Base-by-base conservation (phyloP, 768 basidiomycete species). In the Boletus reticuloceps region DNA sequence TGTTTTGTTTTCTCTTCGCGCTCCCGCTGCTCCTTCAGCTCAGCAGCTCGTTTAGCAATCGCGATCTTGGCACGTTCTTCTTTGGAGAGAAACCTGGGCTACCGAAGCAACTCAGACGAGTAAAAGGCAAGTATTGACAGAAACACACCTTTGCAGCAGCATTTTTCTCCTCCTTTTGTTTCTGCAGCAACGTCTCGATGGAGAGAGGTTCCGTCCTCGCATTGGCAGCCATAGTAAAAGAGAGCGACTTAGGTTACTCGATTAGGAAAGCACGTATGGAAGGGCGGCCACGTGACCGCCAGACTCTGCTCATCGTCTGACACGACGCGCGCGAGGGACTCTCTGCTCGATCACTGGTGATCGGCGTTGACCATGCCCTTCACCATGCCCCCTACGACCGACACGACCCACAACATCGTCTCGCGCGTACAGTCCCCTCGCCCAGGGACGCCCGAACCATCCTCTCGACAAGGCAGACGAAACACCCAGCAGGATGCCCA, bases 1-100 rank as follows among this genome's bases (percentile, higher is more conserved):
- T 71, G 68, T 58, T 78, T 79, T 6, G 83, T 55, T 7, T 73
- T 74, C 44, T 92, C 88, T 19, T 88, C 86, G 47, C 77, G 80
- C 51, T 82, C 84, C 56, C 79, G 85, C 65, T 91, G 82, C 42
- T 84, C 84, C 48, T 76, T 80, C 39, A 98, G 88, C 68, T 98
- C 95, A 55, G 88, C 82, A 19, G 86, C 82, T 14, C 96, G 86
- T 63, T 91, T 90, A 16, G 87, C 85, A 56, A 98, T 89, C 4
- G 96, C 96, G 36, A 97, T 74, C 65, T 84, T 84, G 17, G 91
- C 92, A 47, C 96, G 84, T 65, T 97, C 91, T 60, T 94, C 91
- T 73, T 91, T 98, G 3, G 91, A 84, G 14, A 98, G 78, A 76
- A 98, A 98, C 72, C 85, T 96, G 36, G 96, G 96, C 94, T 98